phyloP scores from a whole-genome alignment of 2,329 filamentous ascomycete species.

The Colletotrichum sp. region DNA sequence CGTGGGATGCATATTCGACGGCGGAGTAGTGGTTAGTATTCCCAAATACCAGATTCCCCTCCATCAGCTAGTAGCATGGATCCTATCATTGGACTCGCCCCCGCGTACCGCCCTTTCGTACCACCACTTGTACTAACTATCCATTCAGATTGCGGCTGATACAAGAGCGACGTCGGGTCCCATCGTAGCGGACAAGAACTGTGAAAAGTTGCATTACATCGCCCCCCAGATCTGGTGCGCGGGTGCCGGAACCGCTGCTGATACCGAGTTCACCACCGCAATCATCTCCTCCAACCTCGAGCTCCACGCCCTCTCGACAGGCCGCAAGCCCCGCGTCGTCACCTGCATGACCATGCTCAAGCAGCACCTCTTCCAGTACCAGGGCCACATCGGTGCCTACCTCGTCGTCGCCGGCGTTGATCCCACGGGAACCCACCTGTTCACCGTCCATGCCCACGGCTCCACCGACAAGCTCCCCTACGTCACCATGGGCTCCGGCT shows the following conservation, averaged over 20 bases:
- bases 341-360: conserved; percentile 99
- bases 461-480: conserved; percentile 99
- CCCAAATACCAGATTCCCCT: conserved; percentile 24
- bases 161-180: conserved; percentile 96
- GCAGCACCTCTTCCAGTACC: conserved; percentile 98
- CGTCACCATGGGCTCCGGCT: conserved; percentile 98
- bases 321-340: conserved; percentile 94
- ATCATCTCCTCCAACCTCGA: conserved; percentile 99
- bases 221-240: conserved; percentile 99
- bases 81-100: not conserved
- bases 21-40: conserved; percentile 83
- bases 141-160: conserved; percentile 88
- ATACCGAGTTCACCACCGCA: conserved; percentile 98
- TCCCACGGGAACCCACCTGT: conserved; percentile 92
- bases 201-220: conserved; percentile 99
- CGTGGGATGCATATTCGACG: conserved; percentile 95
- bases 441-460: conserved; percentile 98
- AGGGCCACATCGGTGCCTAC: conserved; percentile 97
- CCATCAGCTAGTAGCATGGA: not conserved
- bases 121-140: conserved; percentile 15
- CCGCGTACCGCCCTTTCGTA: not conserved
- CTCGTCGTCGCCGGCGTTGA: conserved; percentile 97
- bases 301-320: conserved; percentile 93
- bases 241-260: conserved; percentile 94
- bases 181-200: conserved; percentile 99